Percentiles rank a stretch among this genome's conserved stretches.
Conservation (phyloP, 805 yeast species). For the Kuraishia ogatae region DNA sequence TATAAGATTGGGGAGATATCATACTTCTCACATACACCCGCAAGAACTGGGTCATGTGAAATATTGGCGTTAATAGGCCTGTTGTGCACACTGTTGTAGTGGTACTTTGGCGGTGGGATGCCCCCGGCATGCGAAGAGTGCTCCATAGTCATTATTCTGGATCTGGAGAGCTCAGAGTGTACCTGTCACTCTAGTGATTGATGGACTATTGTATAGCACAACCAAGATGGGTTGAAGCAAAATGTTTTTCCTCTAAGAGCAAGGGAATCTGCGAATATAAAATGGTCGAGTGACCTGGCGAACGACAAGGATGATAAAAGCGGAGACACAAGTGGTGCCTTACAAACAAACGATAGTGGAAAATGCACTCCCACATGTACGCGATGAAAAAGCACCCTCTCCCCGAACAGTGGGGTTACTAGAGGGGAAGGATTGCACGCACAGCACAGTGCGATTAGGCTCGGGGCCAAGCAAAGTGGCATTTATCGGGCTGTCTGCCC, state of each 20-base stretch:
- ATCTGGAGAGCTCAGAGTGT: background rate
- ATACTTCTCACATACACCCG: slow-evolving; percentile 12
- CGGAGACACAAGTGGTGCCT: background rate
- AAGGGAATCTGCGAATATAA: background rate
- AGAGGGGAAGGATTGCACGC: background rate
- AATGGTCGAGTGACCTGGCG: background rate
- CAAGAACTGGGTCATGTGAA: slow-evolving; percentile 8
- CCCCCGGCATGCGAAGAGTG: background rate
- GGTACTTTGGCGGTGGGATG: background rate
- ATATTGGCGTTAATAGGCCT: slow-evolving; percentile 1
- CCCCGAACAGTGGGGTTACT: background rate
- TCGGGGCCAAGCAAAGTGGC: background rate
- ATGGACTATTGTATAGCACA: background rate
- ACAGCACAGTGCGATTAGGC: background rate
- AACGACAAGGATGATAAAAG: background rate
- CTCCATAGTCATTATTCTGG: background rate
- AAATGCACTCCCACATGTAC: background rate
- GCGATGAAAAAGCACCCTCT: background rate
- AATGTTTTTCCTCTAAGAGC: background rate
- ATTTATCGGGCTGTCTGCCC: background rate
- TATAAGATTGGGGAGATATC: slow-evolving; percentile 9
- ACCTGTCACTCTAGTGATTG: background rate
- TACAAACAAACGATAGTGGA: background rate
- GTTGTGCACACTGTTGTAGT: slow-evolving; percentile 1
- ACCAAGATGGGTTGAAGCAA: background rate